These are phyloP conservation scores for Catunica adiposa DNA, from an alignment of 2,329 filamentous ascomycete genomes.

Conservation along the genomic window DNA sequence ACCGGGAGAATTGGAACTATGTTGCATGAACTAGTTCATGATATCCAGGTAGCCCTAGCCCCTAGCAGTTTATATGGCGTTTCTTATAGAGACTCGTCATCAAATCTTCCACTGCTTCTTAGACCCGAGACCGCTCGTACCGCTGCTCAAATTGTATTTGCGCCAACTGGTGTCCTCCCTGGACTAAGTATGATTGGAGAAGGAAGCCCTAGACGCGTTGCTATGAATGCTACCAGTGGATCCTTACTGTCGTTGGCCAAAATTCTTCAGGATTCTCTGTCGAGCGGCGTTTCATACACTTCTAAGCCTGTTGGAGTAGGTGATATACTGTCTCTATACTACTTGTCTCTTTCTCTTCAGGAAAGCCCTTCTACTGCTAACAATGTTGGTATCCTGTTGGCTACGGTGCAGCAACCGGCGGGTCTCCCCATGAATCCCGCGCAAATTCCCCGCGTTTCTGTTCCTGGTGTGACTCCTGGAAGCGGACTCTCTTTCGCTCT, in stretches of 20 bases:
- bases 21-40: conserved; percentile 62
- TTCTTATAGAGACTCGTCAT: background rate
- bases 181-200: conserved; percentile 59
- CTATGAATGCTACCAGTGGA: conserved; percentile 87
- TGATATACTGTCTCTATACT: conserved; percentile 89
- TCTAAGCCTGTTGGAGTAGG: conserved; percentile 55
- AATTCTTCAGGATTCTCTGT: conserved; percentile 93
- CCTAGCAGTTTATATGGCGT: conserved; percentile 18
- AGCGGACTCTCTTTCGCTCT: conserved; percentile 79
- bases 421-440: conserved; percentile 16
- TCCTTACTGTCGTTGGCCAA: conserved; percentile 87
- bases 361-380: conserved; percentile 96
- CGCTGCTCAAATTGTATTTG: conserved; percentile 71
- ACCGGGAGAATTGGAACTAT: conserved; percentile 52
- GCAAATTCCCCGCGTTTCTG: background rate
- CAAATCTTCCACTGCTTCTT: conserved; percentile 47
- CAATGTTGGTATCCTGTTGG: conserved; percentile 93
- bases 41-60: conserved; percentile 56
- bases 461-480: conserved; percentile 55
- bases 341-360: conserved; percentile 82
- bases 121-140: conserved; percentile 69
- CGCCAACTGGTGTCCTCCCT: conserved; percentile 56
- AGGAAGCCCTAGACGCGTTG: conserved; percentile 56
- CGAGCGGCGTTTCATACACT: conserved; percentile 46
- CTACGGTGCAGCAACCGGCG: conserved; percentile 61